Conservation (phyloP, 768 basidiomycete genomes). For the Auriscalpium orientale region DNA sequence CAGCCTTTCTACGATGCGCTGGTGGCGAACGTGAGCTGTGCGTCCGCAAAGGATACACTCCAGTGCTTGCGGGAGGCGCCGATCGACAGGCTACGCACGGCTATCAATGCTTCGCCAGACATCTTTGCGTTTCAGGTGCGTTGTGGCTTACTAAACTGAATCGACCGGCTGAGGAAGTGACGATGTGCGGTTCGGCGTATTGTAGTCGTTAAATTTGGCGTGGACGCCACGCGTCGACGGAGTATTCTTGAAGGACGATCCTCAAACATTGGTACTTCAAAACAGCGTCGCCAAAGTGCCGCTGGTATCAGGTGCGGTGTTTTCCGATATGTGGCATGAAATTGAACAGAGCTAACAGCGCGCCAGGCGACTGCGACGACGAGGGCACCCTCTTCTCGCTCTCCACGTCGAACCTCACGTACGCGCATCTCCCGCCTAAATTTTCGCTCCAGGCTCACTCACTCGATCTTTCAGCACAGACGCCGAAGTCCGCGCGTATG, state of each 20-base stretch:
- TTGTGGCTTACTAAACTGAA: no score
- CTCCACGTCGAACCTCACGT: not conserved
- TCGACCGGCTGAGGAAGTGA: no score
- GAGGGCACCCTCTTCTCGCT: slow-evolving; percentile 9
- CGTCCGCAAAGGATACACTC: slow-evolving; percentile 12
- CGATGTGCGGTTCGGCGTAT: not conserved
- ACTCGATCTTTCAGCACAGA: not conserved
- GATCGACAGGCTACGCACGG: not conserved
- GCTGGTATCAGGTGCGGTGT: not conserved
- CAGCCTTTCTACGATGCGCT: slow-evolving; percentile 17
- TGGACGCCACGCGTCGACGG: slow-evolving; percentile 11
- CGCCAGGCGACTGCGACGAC: slow-evolving; percentile 7
- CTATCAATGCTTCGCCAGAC: slow-evolving; percentile 11
- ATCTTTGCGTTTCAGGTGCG: slow-evolving; percentile 10
- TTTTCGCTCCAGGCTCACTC: not conserved
- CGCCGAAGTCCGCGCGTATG: not conserved
- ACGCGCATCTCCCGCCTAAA: not conserved
- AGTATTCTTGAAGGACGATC: slow-evolving; percentile 7
- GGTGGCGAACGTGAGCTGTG: slow-evolving; percentile 13
- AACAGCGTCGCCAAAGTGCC: slow-evolving; percentile 8
- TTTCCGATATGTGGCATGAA: no score
- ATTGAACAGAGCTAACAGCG: not conserved
- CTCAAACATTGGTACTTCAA: not conserved
- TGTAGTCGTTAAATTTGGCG: not conserved
- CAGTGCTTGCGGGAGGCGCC: slow-evolving; percentile 14